Evolutionary conservation across 202 grass and related monocot genomes (phyloP), one percentile per base, ranked within the genome.

Genomic region (Schoenoplectus triqueter): DNA sequence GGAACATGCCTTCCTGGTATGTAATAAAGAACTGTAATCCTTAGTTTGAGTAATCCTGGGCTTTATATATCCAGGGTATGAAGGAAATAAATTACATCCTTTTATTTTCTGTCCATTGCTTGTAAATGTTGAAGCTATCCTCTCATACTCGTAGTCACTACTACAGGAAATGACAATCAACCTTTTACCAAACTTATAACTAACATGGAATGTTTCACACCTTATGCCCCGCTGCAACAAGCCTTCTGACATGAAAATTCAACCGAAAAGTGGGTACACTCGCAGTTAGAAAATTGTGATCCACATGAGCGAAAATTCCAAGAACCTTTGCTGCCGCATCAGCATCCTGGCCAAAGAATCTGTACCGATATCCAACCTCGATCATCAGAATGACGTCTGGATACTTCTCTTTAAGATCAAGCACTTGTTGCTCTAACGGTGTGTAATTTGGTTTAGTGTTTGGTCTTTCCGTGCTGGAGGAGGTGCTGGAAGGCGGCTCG

Each of bases 291-390:
- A 98, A 95, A 85, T 86, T 95, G 55, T 21, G 91, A 79, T 98
- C 91, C 4, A 90, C 89, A 84, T 98, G 92, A 2, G 92, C 90
- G 75, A 98, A 67, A 80, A 95, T 93, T 20, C 91, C 89, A 44
- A 98, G 95, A 18, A 93, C 91, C 70, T 86, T 39, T 11, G 92
- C 89, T 19, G 95, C 95, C 18, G 81, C 83, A 7, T 90, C 88
- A 10, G 91, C 92, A 83, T 98, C 92, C 52, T 92, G 54, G 15
- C 91, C 91, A 67, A 98, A 95, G 89, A 98, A 95, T 78, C 91
- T 86, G 87, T 89, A 95, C 85, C 69, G 81, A 84, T 98, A 98
- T 3, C 92, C 89, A 9, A 98, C 92, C 91, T 98, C 95, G 69
- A 98, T 82, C 92, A 93, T 98, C 80, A 98, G 85, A 64, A 98